Conservation (phyloP, 495 filamentous ascomycete species). For the Trichocladium uniseriatum region DNA sequence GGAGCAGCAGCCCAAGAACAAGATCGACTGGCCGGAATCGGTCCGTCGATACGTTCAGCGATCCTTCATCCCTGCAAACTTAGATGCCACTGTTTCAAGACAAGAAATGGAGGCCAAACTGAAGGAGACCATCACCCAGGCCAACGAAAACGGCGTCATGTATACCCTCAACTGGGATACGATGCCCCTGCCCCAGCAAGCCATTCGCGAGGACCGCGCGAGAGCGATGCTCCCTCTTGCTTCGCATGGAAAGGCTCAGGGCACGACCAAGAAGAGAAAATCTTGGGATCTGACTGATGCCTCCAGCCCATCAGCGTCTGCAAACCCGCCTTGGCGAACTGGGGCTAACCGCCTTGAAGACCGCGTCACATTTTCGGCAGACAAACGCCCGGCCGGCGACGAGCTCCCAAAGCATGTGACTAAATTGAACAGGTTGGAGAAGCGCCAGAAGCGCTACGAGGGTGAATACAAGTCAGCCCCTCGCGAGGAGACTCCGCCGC, state of each 20-base stretch:
- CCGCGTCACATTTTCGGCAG: constrained; percentile 55
- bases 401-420: constrained; percentile 45
- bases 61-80: constrained; percentile 64
- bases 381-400: constrained; percentile 47
- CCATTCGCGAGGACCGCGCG: constrained; percentile 66
- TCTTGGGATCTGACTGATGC: constrained; percentile 47
- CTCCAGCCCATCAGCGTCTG: constrained; percentile 10
- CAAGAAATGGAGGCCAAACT: constrained; percentile 74
- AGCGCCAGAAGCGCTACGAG: constrained; percentile 80
- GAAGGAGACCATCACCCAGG: constrained; percentile 73
- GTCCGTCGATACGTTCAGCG: constrained; percentile 79
- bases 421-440: constrained; percentile 86
- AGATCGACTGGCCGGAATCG: constrained; percentile 63
- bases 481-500: constrained; percentile 51
- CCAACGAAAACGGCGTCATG: constrained; percentile 60
- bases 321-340: constrained; percentile 67
- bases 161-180: constrained; percentile 69
- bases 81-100: constrained; percentile 52
- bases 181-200: constrained; percentile 76
- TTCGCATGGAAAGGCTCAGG: not conserved
- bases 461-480: constrained; percentile 49
- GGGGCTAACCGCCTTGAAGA: constrained; percentile 62
- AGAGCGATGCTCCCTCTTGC: constrained; percentile 22
- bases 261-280: constrained; percentile 66
- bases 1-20: constrained; percentile 38